Evolutionary conservation across 75 land plant genomes (phyloP).

Genomic region (Cunninghamia lanceolata): DNA sequence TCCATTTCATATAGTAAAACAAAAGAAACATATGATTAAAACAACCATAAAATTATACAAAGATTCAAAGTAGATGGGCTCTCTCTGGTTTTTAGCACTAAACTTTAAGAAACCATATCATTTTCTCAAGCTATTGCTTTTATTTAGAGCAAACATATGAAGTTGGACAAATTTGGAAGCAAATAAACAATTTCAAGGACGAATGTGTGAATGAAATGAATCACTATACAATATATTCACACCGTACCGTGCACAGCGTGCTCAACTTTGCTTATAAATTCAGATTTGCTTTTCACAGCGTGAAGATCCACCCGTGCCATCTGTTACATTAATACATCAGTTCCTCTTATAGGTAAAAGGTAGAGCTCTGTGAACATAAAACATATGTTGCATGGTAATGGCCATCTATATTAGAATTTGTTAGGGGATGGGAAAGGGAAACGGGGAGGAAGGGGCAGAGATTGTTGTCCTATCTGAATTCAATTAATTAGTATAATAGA

Average conservation of each 20-base stretch:
- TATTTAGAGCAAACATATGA: not conserved
- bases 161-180: not conserved
- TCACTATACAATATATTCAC: not conserved
- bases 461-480: not conserved
- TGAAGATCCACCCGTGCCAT: conserved; percentile 52
- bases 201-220: not conserved
- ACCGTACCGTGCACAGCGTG: conserved; percentile 47
- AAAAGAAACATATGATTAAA: not conserved
- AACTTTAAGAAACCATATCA: not conserved
- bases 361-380: not conserved
- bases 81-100: not conserved
- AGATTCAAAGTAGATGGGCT: not conserved
- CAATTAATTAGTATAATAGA: not conserved
- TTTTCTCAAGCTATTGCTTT: conserved; percentile 2
- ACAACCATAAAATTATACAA: not conserved
- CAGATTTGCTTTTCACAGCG: conserved; percentile 36
- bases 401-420: not conserved
- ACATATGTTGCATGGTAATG: not conserved
- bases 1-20: not conserved
- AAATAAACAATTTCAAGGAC: not conserved
- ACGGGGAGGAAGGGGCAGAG: not conserved
- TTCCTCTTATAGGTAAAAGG: not conserved
- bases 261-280: conserved; percentile 39
- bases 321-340: conserved; percentile 20
- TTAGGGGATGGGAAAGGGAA: not conserved